Evolutionary conservation across 2,329 filamentous ascomycete genomes (phyloP), one percentile per base, ranked within the genome.

Genomic region (Pestalotiopsis sp.): DNA sequence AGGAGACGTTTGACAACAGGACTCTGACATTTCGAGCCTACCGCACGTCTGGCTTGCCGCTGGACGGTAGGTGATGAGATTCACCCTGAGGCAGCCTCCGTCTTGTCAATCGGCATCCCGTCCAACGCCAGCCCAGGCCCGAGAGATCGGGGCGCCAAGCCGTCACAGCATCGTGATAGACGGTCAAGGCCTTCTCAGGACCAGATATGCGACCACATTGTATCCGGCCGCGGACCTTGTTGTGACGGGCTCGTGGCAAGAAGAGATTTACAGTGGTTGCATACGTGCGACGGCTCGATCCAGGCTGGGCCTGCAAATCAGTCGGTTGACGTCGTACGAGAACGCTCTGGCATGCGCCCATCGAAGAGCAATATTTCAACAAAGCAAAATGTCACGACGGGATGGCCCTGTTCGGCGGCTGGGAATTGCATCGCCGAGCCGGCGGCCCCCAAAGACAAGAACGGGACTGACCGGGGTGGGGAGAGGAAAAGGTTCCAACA

Each of bases 341-440:
- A 66, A 45, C 31, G 25, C 36, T 52, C 45, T 52, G 23, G 27
- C 49, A 27, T 20, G 17, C 39, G 23, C 45, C 25, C 20, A 57
- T 56, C 59, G 17, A 36, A 57, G 25, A 52, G 63, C 31, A 13
- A 66, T 36, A 14, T 45, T 57, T 45, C 13, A 56, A n/a, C 23
- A 45, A n/a, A 66, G 63, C 41, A 57, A 45, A 56, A 36, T 9
- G 31, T 14, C 23, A 23, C 25, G 31, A 23, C 14, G 27, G 12
- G 31, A 38, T n/a, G n/a, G 23, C 45, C 49, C 31, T 66, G 45
- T 52, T 20, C 5, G 63, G 45, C 45, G 63, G 41, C 57, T 56
- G 62, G 41, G 62, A 27, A 64, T 64, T 52, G 20, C 17, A 49
- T 52, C 59, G 59, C 59, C 59, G 25, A 62, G 20, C 17, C 52